Evolutionary conservation across 177 flowering plant genomes (phyloP).

Genomic region (Vitis hybrid): DNA sequence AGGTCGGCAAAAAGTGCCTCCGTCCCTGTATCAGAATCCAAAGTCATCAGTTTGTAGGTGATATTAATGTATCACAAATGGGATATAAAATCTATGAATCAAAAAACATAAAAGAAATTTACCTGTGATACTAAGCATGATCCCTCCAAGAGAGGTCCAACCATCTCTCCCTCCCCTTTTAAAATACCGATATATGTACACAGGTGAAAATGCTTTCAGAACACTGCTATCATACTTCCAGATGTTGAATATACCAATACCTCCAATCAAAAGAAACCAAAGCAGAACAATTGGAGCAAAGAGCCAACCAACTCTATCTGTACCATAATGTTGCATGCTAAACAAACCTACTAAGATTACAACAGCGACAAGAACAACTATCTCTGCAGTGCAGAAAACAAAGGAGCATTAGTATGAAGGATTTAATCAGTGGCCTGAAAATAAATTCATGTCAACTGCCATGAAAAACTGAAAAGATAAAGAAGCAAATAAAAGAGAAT

Average conservation of each 20-base stretch:
- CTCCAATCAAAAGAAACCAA: conserved; percentile 90
- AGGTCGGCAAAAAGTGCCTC: conserved; percentile 96
- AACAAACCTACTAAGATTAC: conserved; percentile 75
- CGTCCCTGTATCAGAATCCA: conserved; percentile 54
- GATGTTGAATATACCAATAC: conserved; percentile 80
- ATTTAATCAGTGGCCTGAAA: not conserved
- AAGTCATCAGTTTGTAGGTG: not conserved
- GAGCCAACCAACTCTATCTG: conserved; percentile 90
- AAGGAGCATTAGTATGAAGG: not conserved
- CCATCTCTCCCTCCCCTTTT: conserved; percentile 50
- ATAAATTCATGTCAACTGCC: not conserved
- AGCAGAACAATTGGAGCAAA: conserved; percentile 88
- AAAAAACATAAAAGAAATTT: not conserved
- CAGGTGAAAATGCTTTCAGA: conserved; percentile 78
- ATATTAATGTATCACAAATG: no score
- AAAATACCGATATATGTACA: conserved; percentile 68
- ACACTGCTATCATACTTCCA: conserved; percentile 71
- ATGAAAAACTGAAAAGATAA: not conserved
- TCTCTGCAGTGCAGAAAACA: conserved; percentile 44
- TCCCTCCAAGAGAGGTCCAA: conserved; percentile 86
- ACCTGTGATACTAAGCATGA: conserved; percentile 95
- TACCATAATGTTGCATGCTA: conserved; percentile 91
- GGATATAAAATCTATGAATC: not conserved
- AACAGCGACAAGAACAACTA: conserved; percentile 70
- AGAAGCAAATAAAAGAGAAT: not conserved